These are phyloP conservation scores for Geosmithia putterillii DNA, from an alignment of 2,329 filamentous ascomycete species.

Conservation along the genomic window DNA sequence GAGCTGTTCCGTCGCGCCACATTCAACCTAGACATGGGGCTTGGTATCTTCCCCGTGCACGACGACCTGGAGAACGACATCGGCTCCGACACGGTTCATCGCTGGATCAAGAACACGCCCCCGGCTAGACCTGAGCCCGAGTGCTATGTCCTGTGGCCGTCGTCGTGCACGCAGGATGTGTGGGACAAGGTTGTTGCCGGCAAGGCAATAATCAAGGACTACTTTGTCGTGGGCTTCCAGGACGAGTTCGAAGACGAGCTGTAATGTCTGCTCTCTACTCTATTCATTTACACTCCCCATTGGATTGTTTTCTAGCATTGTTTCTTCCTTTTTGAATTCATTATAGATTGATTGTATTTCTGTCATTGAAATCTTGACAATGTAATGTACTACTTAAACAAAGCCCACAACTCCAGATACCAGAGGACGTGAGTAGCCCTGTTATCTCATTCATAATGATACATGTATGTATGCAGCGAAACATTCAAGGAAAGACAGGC, in stretches of 20 bases:
- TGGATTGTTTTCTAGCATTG: background rate
- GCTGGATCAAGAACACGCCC: conserved; percentile 1
- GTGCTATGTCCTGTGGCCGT: conserved; percentile 47
- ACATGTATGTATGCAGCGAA: too few relatives aligned
- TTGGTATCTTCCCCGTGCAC: conserved; percentile 37
- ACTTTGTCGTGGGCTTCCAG: conserved; percentile 11
- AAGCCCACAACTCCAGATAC: too few relatives aligned
- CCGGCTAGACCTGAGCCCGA: conserved; percentile 13
- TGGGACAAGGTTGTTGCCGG: conserved; percentile 35
- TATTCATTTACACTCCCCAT: background rate
- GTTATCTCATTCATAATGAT: too few relatives aligned
- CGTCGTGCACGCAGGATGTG: conserved; percentile 43
- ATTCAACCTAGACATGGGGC: conserved; percentile 38
- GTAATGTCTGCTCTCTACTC: background rate
- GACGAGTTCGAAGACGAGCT: background rate
- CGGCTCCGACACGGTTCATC: background rate
- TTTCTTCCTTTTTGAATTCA: background rate
- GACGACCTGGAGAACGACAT: conserved; percentile 9
- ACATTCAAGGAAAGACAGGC: too few relatives aligned
- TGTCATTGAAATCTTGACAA: too few relatives aligned
- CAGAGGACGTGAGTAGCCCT: too few relatives aligned
- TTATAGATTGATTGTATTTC: too few relatives aligned
- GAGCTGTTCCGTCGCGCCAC: conserved; percentile 48
- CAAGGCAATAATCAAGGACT: conserved; percentile 34
- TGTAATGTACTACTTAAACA: too few relatives aligned